Base-by-base conservation (phyloP, 768 basidiomycete genomes). In the Russula sp. region DNA sequence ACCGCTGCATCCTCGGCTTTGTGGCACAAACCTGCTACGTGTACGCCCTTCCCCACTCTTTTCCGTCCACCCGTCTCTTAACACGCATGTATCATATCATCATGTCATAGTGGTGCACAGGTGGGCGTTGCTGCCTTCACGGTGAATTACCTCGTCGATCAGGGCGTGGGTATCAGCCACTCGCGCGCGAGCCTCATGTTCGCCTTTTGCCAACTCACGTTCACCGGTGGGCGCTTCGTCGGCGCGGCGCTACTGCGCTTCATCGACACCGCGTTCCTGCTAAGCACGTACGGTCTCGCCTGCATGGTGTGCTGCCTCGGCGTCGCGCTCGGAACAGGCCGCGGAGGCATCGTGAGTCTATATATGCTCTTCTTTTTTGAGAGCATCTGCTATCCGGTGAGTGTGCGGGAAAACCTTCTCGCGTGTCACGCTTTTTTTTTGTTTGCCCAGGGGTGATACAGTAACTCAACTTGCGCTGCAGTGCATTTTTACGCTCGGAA, bases 281-380 rank as follows among this genome's bases (percentile, higher is more conserved):
- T 88, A 42, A 73, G 77, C 22, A 56, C 80, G 57, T 87, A 85
- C 67, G 81, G 79, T 25, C 51, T 79, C 53, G 70, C 72, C 34
- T 87, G 84, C 69, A 76, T 73, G 42, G 48, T 80, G 36, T 84
- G 86, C 69, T 75, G 76, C 55, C 69, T 87, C 59, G 73, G 79
- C 52, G 74, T 81, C 50, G 76, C 83, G 10, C 75, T 79, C 29
- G 69, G 82, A 8, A 73, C 77, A 8, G 84, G 86, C 14, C 74
- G 75, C 56, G 73, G 78, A 5, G 87, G 82, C 38, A 73, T 89
- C 45, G 81, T 76, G 10, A 85, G 81, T 72, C 70, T 88, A 39
- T 88, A 86, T 68, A 69, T 76, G 58, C 73, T 88, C 58, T 87
- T 87, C 78, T 86, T 85, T 85, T 86, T 87, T 70, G 87, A 88